Conservation (phyloP, 2,329 filamentous ascomycete species). For the Bertia moriformis region DNA sequence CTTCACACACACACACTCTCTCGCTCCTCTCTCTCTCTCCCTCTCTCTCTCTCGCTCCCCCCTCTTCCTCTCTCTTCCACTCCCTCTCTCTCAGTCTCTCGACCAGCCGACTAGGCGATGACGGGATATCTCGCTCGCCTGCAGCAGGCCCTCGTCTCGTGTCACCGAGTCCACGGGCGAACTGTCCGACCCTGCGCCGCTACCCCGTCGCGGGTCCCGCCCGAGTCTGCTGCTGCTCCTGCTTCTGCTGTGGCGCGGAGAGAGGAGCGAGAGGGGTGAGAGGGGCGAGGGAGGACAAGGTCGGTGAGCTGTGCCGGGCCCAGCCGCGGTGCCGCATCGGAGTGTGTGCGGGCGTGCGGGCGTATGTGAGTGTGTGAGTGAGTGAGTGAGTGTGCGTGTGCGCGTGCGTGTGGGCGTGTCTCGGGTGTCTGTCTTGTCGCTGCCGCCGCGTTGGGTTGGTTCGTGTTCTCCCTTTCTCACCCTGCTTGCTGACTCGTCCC, state of each 20-base stretch:
- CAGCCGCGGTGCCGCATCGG: not conserved
- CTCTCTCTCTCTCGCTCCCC: not conserved
- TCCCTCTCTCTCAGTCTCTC: no score
- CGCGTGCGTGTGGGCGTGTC: not conserved
- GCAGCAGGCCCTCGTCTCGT: not conserved
- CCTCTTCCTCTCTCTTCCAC: not conserved
- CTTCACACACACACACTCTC: no score
- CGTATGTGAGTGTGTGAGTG: no score
- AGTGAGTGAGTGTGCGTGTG: no score
- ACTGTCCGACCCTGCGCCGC: not conserved
- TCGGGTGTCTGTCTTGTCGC: no score
- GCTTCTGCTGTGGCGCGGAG: no score
- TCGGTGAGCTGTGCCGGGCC: not conserved
- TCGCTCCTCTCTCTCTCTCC: not conserved
- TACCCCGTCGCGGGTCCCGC: not conserved
- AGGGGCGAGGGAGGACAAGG: not conserved
- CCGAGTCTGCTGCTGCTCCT: not conserved
- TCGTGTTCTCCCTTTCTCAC: no score
- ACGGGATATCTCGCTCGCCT: not conserved
- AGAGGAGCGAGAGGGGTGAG: not conserved
- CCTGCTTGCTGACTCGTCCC: no score
- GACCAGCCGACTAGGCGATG: no score
- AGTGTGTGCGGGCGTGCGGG: no score
- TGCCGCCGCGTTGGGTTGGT: no score
- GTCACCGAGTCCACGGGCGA: not conserved